phyloP scores from a whole-genome alignment of 2,329 filamentous ascomycete species.

The Epichloe hybrida region DNA sequence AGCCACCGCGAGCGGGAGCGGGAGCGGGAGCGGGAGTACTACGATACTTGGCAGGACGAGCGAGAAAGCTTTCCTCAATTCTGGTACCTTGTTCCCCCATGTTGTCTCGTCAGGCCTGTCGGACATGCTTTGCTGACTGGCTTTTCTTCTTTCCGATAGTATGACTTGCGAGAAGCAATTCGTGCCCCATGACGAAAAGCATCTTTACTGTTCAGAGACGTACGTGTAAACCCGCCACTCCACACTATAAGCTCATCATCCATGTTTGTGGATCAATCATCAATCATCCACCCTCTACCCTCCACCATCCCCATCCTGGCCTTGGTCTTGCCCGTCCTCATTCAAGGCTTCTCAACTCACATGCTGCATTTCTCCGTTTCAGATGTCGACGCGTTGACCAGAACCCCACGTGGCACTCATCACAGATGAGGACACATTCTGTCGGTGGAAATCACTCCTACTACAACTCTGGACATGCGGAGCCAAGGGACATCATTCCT shows the following conservation, averaged over 20 bases:
- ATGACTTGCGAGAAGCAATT: constrained; percentile 58
- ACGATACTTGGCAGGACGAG: constrained; percentile 40
- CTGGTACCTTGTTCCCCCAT: constrained; percentile 34
- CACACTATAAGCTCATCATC: not conserved
- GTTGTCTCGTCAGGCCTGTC: not conserved
- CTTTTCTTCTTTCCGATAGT: constrained; percentile 21
- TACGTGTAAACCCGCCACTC: constrained; percentile 24
- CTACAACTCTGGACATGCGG: constrained; percentile 31
- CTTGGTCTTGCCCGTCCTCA: too few species aligned
- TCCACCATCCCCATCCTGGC: too few species aligned
- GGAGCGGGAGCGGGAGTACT: constrained; percentile 25
- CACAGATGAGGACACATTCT: not conserved
- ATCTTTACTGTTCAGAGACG: constrained; percentile 50
- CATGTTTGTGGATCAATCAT: not conserved
- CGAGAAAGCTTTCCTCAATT: constrained; percentile 52
- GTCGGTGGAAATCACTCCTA: constrained; percentile 25
- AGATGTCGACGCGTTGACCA: constrained; percentile 44
- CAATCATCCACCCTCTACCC: too few species aligned
- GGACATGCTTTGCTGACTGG: not conserved
- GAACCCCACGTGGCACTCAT: constrained; percentile 20
- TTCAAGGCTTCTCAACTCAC: too few species aligned
- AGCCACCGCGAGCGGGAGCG: constrained; percentile 37
- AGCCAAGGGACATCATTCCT: constrained; percentile 49
- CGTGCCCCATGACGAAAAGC: constrained; percentile 40
- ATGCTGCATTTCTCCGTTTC: not conserved